phyloP scores from a whole-genome alignment of 345 rosid species.

The Schrenkiella parvula region DNA sequence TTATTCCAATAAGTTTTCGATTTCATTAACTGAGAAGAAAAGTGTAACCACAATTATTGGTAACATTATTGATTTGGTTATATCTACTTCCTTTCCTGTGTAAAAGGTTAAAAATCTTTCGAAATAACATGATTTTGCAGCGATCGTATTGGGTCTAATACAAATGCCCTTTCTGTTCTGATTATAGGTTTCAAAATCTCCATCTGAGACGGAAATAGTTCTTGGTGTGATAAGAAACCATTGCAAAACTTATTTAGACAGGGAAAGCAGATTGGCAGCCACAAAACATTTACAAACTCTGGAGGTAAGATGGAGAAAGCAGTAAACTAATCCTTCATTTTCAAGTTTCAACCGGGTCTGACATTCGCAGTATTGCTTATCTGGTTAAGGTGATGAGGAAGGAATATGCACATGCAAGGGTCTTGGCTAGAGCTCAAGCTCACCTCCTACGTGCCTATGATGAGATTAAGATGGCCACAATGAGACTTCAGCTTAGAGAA shows the following conservation, averaged over 20 bases:
- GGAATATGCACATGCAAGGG: slow-evolving; percentile 79
- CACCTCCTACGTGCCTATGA: slow-evolving; percentile 80
- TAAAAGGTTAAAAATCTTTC: background rate
- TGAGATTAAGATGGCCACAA: slow-evolving; percentile 90
- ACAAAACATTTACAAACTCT: slow-evolving; percentile 67
- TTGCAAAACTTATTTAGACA: slow-evolving; percentile 63
- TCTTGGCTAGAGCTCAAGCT: slow-evolving; percentile 80
- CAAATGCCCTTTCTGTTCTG: background rate
- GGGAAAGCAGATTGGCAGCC: slow-evolving; percentile 52
- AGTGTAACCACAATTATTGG: background rate
- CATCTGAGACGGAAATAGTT: slow-evolving; percentile 80
- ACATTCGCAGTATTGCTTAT: slow-evolving; percentile 18
- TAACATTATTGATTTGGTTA: background rate
- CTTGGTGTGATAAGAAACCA: slow-evolving; percentile 82
- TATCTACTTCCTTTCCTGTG: background rate
- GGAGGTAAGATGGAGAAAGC: slow-evolving; percentile 47
- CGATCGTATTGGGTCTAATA: background rate
- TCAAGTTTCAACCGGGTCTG: slow-evolving; percentile 28
- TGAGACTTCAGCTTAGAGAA: slow-evolving; percentile 74
- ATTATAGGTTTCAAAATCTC: slow-evolving; percentile 71
- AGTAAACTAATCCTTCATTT: background rate
- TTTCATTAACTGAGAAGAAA: background rate
- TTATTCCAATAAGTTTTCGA: background rate
- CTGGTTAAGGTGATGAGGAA: slow-evolving; percentile 72
- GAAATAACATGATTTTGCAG: background rate